Base-by-base conservation (phyloP, 495 filamentous ascomycete genomes). In the Penicillium flavigenum region DNA sequence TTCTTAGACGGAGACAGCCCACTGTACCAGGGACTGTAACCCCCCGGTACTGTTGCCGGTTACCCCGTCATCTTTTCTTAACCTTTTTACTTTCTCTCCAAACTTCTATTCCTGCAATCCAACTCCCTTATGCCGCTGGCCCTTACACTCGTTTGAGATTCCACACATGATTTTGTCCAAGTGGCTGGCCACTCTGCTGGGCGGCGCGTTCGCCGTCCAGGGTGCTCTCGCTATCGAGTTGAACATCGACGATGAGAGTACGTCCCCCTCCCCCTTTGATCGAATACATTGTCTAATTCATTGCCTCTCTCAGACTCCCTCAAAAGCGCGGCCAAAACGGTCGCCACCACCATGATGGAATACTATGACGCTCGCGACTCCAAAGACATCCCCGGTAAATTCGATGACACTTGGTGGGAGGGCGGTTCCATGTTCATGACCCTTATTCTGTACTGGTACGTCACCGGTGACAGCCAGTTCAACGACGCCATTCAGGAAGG, bases 401-500 rank as follows among this genome's bases (percentile, higher is more conserved):
- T 91, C 11, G 81, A 71, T 22, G 80, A 76, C 44, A 83, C 81
- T 50, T 92, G 88, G 88, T 92, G 87, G 88, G 85, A 90, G 69
- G 83, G 79, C 49, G 88, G 88, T 49, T 86, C 85, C 47, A 84
- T 90, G 74, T 91, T 87, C 79, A 87, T 88, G 64, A 78, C 80
- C 1, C 68, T 89, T 70, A 83, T 92, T 47, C 86, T 92, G 61
- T 93, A 92, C 67, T 91, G 88, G 88, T 79, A 82, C 63, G 82
- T 81, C 67, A 91, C 89, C 10, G 87, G 86, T 34, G 89, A 92
- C 67, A 67, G 65, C 32, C 78, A 83, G 24, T 91, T 89, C 75
- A 90, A 90, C 74, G 70, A 82, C 27, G 66, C 86, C 26, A 72
- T 82, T 17, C 80, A 74, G 17, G 63, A 85, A 11, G 86, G 83